Evolutionary conservation across 441 rosid species (phyloP), one percentile per base, ranked within the genome.

Genomic region (Adansonia grandidieri): DNA sequence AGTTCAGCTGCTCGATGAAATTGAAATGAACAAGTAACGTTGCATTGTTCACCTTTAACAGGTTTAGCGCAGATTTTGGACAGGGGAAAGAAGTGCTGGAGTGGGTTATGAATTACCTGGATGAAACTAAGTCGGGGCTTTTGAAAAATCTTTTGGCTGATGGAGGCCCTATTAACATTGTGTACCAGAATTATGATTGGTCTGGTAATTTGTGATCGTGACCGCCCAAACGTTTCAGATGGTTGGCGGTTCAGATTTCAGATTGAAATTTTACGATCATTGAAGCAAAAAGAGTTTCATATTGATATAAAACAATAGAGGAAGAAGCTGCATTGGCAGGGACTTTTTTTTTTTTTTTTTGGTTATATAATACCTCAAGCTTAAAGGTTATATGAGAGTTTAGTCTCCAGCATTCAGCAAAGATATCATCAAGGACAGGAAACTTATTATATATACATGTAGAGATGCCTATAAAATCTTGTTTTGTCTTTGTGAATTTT

Each of bases 81-180:
- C 45, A 37, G 8, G 68, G 37, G 1, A 63, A 14, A 17, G 68
- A 63, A 37, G 14, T 63, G 45, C 37, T 63, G 68, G 10, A 63
- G 68, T 63, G 68, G 68, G 68, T 32, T 9, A 17, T 63, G 45
- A 63, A 63, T 7, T 63, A 63, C 19, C 19, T 63, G 68, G 45
- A 63, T 28, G 68, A 17, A 28, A 63, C 19, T 1, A 14, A 63
- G 19, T 4, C 45, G 0, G 9, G 37, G 47, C 45, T 28, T 63
- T 63, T 63, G 68, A 63, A 63, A 44, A 63, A 37, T 13, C n/a
- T 63, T 5, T 63, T 63, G 68, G 68, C 19, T 6, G 45, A 13
- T 32, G 47, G 24, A 63, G 2, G 37, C 45, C 9, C 47, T 2
- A 63, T 63, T 14, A 32, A 44, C 45, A 63, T 32, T 13, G 68